Conservation (phyloP, 1,284 basidiomycete species). For the Phylloboletellus chloephorus region DNA sequence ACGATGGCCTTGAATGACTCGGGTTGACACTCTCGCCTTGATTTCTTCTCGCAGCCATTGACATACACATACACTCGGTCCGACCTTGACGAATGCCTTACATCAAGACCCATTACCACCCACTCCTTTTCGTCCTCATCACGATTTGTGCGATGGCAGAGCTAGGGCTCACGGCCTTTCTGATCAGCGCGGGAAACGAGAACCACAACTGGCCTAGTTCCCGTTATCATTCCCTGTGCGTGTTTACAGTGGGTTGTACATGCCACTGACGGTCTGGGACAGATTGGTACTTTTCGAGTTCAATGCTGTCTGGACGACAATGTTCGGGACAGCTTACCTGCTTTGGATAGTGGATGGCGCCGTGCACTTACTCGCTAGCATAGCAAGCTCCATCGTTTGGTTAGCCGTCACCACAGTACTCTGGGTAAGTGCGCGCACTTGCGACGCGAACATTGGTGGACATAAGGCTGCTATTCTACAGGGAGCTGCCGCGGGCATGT, state of each 20-base stretch:
- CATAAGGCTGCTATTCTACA: constrained; percentile 25
- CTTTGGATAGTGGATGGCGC: constrained; percentile 64
- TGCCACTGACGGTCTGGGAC: constrained; percentile 13
- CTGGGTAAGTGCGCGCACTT: constrained; percentile 45
- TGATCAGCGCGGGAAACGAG: constrained; percentile 62
- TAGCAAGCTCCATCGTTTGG: constrained; percentile 75
- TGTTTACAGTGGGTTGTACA: constrained; percentile 12
- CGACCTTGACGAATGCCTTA: constrained; percentile 33
- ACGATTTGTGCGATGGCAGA: constrained; percentile 62
- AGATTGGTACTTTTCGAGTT: constrained; percentile 61
- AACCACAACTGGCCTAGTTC: constrained; percentile 52
- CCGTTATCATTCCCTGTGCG: constrained; percentile 63
- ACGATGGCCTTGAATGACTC: constrained; percentile 24
- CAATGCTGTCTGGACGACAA: constrained; percentile 64
- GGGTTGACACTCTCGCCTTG: constrained; percentile 7
- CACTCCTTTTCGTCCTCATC: constrained; percentile 65
- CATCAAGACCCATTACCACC: constrained; percentile 55
- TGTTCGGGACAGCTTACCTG: constrained; percentile 64
- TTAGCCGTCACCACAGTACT: constrained; percentile 54
- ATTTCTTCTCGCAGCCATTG: constrained; percentile 13
- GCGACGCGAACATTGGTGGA: background rate
- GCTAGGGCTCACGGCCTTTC: constrained; percentile 63
- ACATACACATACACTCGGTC: constrained; percentile 12
- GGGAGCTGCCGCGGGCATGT: constrained; percentile 61
- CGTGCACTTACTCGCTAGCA: constrained; percentile 59